Evolutionary conservation across 164 flowering plant genomes (phyloP).

Genomic region (Euptelea pleiosperma): DNA sequence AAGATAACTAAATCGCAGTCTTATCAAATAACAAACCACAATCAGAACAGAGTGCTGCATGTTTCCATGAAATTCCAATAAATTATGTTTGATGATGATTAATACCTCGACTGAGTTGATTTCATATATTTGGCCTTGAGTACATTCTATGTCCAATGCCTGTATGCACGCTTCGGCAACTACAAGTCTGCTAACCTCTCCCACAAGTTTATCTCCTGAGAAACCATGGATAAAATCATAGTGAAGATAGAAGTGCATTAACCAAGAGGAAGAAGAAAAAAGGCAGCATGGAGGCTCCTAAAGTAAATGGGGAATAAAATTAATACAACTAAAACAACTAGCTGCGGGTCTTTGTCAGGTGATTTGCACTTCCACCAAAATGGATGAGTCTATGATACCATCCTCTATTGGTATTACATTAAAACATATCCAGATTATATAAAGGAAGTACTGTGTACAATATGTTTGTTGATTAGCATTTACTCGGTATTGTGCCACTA

Average conservation of each 20-base stretch:
- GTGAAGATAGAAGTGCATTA: background rate
- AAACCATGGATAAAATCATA: slow-evolving; percentile 1
- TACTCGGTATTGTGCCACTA: too few species aligned
- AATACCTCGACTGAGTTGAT: slow-evolving; percentile 80
- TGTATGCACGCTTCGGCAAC: slow-evolving; percentile 97
- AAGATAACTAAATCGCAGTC: too few species aligned
- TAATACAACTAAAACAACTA: too few species aligned
- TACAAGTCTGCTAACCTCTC: slow-evolving; percentile 90
- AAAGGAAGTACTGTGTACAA: too few species aligned
- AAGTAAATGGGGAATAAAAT: background rate
- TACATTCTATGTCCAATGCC: slow-evolving; percentile 74
- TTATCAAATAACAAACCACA: too few species aligned
- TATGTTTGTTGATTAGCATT: too few species aligned
- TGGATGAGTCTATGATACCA: background rate
- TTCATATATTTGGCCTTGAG: slow-evolving; percentile 74
- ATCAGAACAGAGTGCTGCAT: too few species aligned
- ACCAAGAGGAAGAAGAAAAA: background rate
- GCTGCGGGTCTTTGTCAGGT: too few species aligned
- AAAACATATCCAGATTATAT: too few species aligned
- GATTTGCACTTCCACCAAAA: background rate
- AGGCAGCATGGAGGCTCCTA: background rate
- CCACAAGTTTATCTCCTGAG: slow-evolving; percentile 89
- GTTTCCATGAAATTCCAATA: background rate
- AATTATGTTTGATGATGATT: background rate
- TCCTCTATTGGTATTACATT: too few species aligned